Conservation (phyloP, 345 rosid genomes). For the Psidium friedrichsthalianum region DNA sequence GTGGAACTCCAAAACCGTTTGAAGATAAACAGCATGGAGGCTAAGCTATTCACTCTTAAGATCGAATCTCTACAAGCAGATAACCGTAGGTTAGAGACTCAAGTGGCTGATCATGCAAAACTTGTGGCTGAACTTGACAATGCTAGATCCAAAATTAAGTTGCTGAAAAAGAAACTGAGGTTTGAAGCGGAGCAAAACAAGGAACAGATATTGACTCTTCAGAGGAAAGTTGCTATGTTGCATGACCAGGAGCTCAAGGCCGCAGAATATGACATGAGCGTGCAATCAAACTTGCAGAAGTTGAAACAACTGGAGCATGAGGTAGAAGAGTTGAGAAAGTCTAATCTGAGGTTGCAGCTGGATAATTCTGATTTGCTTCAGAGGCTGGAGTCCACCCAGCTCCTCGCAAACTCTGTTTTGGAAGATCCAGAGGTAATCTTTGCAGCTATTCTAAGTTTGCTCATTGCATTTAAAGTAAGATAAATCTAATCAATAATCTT, state of each 20-base stretch:
- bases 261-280: conserved; percentile 15
- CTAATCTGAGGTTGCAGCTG: conserved; percentile 37
- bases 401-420: conserved; percentile 41
- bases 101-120: conserved; percentile 42
- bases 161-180: conserved; percentile 57
- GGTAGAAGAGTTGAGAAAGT: conserved; percentile 53
- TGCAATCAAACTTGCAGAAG: conserved; percentile 29
- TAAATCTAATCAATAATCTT: neutral
- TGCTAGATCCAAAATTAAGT: conserved; percentile 42
- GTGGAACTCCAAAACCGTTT: conserved; percentile 75
- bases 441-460: neutral
- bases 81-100: conserved; percentile 52
- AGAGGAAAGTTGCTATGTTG: conserved; percentile 44
- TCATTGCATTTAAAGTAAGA: neutral
- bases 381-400: conserved; percentile 48
- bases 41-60: conserved; percentile 52
- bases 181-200: conserved; percentile 61
- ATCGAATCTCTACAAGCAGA: conserved; percentile 65
- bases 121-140: conserved; percentile 40
- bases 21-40: conserved; percentile 64
- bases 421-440: conserved; percentile 52
- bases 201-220: conserved; percentile 54
- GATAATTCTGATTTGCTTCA: conserved; percentile 51
- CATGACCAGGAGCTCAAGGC: conserved; percentile 48
- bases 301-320: conserved; percentile 50